These are phyloP conservation scores for Balamuthia mandrillaris DNA, from an alignment of 208 protist genomes.

Conservation along the genomic window DNA sequence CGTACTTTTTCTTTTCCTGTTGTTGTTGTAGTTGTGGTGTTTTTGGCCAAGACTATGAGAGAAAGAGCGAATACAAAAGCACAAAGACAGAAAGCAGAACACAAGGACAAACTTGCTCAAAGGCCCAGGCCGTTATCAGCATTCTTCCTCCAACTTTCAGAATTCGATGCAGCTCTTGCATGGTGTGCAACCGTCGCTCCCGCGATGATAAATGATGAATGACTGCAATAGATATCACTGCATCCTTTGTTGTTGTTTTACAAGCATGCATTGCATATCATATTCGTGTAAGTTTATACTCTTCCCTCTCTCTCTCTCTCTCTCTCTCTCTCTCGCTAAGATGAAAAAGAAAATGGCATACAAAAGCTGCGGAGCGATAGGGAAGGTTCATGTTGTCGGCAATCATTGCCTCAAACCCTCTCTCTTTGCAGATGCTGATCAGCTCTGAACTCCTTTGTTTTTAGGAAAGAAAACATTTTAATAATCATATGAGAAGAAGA, in stretches of 20 bases:
- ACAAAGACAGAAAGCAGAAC: too few relatives aligned
- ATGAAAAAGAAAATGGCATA: not conserved
- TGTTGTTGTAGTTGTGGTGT: not conserved
- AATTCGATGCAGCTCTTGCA: constrained; percentile 34
- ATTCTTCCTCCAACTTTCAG: constrained; percentile 6
- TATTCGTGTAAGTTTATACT: not conserved
- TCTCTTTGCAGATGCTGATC: constrained; percentile 26
- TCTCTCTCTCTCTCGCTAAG: not conserved
- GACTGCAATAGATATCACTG: constrained; percentile 50
- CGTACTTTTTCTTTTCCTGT: constrained; percentile 36
- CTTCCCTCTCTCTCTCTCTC: not conserved
- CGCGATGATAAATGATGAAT: constrained; percentile 48
- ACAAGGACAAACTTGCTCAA: constrained; percentile 34
- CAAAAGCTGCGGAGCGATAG: constrained; percentile 8
- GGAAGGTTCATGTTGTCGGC: constrained; percentile 42
- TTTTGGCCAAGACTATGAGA: not conserved
- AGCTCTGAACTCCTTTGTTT: not conserved
- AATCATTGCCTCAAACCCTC: constrained; percentile 32
- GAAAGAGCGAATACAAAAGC: too few relatives aligned
- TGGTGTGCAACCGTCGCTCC: constrained; percentile 32
- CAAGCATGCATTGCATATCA: not conserved
- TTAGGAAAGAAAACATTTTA: not conserved
- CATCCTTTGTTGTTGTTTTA: too few relatives aligned
- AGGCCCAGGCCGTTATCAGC: constrained; percentile 52
- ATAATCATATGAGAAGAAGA: not conserved